These are phyloP conservation scores for Tetramitus jugosus DNA, from an alignment of 208 protist genomes.

Conservation along the genomic window DNA sequence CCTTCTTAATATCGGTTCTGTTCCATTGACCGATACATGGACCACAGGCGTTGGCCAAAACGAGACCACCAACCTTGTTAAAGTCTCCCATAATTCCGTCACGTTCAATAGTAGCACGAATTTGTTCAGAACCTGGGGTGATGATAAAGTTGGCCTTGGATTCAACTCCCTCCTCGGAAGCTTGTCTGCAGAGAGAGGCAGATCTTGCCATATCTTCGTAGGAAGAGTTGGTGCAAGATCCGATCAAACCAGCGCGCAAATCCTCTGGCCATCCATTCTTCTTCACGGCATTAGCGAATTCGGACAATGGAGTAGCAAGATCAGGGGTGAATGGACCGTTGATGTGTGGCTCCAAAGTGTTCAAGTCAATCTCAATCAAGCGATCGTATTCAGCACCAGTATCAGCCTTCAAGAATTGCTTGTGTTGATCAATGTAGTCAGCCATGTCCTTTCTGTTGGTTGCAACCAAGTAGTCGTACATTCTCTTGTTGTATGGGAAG, in stretches of 20 bases:
- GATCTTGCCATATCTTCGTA: conserved; percentile 68
- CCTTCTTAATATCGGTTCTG: conserved; percentile 48
- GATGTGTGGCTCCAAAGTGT: conserved; percentile 59
- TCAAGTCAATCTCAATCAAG: conserved; percentile 66
- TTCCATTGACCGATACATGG: conserved; percentile 59
- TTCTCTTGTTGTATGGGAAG: conserved; percentile 61
- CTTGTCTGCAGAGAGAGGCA: conserved; percentile 53
- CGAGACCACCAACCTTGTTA: conserved; percentile 51
- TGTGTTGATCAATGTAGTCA: conserved; percentile 21
- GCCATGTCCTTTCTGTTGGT: conserved; percentile 52
- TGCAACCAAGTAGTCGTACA: conserved; percentile 47
- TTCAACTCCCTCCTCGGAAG: conserved; percentile 51
- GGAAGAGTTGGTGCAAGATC: conserved; percentile 66
- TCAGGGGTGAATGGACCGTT: conserved; percentile 77
- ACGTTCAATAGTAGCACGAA: conserved; percentile 62
- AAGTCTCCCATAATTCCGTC: conserved; percentile 50
- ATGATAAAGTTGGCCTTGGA: conserved; percentile 55
- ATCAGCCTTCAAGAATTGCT: conserved; percentile 37
- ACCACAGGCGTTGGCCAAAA: conserved; percentile 65
- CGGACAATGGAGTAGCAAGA: conserved; percentile 37
- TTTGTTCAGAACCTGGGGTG: conserved; percentile 70
- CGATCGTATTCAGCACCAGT: conserved; percentile 52
- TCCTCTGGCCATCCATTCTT: conserved; percentile 59
- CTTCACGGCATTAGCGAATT: conserved; percentile 43
- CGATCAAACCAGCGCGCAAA: conserved; percentile 60